Conservation (phyloP, 169 alveolate genomes). For the Plasmodium relictum region DNA sequence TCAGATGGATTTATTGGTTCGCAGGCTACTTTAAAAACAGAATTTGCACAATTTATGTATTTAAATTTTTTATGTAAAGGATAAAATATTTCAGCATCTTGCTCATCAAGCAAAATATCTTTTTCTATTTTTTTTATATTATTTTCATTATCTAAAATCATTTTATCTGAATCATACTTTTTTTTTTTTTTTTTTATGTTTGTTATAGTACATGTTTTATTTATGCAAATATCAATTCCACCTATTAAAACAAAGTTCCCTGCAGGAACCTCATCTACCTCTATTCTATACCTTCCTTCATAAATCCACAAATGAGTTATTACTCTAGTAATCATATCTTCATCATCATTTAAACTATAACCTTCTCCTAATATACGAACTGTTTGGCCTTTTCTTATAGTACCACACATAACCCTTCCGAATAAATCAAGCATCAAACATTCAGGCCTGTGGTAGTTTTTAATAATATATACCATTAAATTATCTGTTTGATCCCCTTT, state of each 20-base stretch:
- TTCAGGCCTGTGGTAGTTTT: conserved; percentile 95
- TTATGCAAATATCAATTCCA: conserved; percentile 94
- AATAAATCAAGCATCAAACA: conserved; percentile 94
- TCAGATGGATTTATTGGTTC: conserved; percentile 99
- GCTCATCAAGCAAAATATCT: conserved; percentile 75
- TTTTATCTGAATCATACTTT: not conserved
- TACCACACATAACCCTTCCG: conserved; percentile 98
- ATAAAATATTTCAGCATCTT: conserved; percentile 89
- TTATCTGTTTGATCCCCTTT: conserved; percentile 90
- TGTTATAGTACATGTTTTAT: conserved; percentile 93
- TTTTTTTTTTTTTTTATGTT: conserved; percentile 43
- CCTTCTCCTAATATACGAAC: conserved; percentile 96
- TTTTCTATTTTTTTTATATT: not conserved
- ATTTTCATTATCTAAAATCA: not conserved
- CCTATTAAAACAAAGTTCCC: conserved; percentile 97
- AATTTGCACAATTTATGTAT: conserved; percentile 69
- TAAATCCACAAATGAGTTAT: conserved; percentile 93
- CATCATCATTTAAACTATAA: conserved; percentile 96
- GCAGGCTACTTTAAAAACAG: conserved; percentile 92
- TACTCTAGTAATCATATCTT: conserved; percentile 94
- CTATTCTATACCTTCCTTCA: conserved; percentile 95
- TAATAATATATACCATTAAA: conserved; percentile 91
- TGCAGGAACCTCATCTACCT: conserved; percentile 90
- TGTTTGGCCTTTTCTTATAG: conserved; percentile 94
- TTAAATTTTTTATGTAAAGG: conserved; percentile 84